Percentiles rank a stretch among this genome's conserved stretches.
Conservation (phyloP, 371 early-diverging fungal species). For the Chytridium lagenaria region DNA sequence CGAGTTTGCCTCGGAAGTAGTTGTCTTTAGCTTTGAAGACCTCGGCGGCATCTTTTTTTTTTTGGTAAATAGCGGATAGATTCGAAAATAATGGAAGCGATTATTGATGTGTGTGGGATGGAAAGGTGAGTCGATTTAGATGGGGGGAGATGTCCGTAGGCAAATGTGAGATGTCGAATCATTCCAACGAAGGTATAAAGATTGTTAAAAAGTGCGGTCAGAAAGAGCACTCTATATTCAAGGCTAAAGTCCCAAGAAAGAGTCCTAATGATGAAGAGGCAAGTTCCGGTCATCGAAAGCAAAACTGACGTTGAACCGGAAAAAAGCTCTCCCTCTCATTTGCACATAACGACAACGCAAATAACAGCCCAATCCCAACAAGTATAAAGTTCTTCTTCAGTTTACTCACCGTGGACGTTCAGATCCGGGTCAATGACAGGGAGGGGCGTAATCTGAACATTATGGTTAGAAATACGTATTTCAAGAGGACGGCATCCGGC, state of each 20-base stretch:
- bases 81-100: neutral
- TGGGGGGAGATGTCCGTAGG: neutral
- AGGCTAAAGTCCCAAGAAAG: too few species aligned
- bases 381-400: too few species aligned
- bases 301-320: too few species aligned
- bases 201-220: too few species aligned
- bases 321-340: too few species aligned
- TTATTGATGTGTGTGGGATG: too few species aligned
- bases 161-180: neutral
- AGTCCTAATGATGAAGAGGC: too few species aligned
- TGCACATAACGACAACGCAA: too few species aligned
- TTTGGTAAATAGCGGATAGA: neutral
- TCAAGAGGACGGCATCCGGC: too few species aligned
- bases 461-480: neutral
- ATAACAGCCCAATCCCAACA: too few species aligned
- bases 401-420: conserved; percentile 42
- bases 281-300: too few species aligned
- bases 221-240: too few species aligned
- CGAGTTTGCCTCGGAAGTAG: conserved; percentile 50
- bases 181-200: neutral
- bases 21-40: conserved; percentile 49
- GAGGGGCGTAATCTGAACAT: conserved; percentile 47
- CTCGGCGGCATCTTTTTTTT: conserved; percentile 43
- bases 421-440: conserved; percentile 46
- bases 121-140: neutral